Evolutionary conservation across 2,329 filamentous ascomycete genomes (phyloP), one percentile per base, ranked within the genome.

Genomic region (Dothideomycetidae sp.): DNA sequence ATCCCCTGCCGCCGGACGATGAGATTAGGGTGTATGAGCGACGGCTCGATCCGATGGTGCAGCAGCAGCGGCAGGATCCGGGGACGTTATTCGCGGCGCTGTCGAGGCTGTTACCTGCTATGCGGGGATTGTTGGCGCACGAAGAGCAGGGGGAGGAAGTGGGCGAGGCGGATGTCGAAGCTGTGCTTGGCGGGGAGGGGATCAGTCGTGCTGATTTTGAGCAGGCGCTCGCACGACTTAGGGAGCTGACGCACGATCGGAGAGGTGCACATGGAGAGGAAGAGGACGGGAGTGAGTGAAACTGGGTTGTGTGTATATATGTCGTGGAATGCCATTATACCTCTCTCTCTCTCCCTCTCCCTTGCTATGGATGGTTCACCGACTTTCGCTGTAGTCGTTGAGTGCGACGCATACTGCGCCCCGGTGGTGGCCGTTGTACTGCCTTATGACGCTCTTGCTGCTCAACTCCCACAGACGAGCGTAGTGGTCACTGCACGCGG

Each of bases 351-450:
- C n/a, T n/a, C n/a, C n/a, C n/a, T n/a, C n/a, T n/a, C n/a, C n/a
- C n/a, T n/a, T n/a, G n/a, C n/a, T n/a, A n/a, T n/a, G n/a, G n/a
- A n/a, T n/a, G n/a, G n/a, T n/a, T 44, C 42, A 51, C 34, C 49
- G 44, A 16, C 40, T 46, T 41, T 55, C 56, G 7, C 55, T 58
- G 38, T 59, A 59, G 35, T 94, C 86, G 56, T 94, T 94, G 46
- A 94, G 64, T 10, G 86, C 86, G 26, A 94, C 86, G 53, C 86
- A 93, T 0, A 93, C 84, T 3, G 85, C 83, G 30, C 86, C 86
- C 23, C 86, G 71, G 55, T 94, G 86, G 54, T 94, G 86, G 5
- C 86, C 86, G 54, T 92, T 93, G 57, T 94, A 94, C 63, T 94
- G 86, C 32, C 86, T 71, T 50, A 94, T 94, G 46, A 94, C 86